These are phyloP conservation scores for Tuber borchii DNA, from an alignment of 495 filamentous ascomycete genomes.

Conservation along the genomic window DNA sequence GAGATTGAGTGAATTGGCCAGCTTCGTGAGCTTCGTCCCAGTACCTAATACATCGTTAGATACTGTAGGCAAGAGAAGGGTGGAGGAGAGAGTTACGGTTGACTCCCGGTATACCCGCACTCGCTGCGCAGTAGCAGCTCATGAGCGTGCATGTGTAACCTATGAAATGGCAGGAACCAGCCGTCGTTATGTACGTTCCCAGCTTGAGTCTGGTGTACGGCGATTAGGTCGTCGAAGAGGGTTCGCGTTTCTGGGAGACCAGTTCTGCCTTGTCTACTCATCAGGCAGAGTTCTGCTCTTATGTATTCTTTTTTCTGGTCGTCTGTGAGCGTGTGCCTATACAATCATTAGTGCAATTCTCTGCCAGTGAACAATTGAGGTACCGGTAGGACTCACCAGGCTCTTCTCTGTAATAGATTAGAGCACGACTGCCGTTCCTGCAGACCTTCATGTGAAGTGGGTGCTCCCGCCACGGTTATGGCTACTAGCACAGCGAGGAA, in stretches of 20 bases:
- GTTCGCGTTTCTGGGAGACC: conserved; percentile 34
- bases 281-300: conserved; percentile 48
- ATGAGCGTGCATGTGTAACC: conserved; percentile 37
- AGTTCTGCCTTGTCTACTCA: conserved; percentile 19
- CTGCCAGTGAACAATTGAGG: background rate
- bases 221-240: conserved; percentile 46
- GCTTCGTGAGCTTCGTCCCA: conserved; percentile 49
- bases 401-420: conserved; percentile 16
- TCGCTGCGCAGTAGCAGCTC: conserved; percentile 41
- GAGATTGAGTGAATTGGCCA: conserved; percentile 41
- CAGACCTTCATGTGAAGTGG: background rate
- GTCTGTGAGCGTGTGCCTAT: conserved; percentile 44
- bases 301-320: conserved; percentile 46
- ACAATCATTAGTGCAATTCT: background rate
- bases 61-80: background rate
- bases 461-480: background rate
- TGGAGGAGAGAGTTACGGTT: conserved; percentile 31
- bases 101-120: conserved; percentile 44
- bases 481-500: background rate
- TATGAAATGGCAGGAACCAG: conserved; percentile 44
- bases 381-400: conserved; percentile 18
- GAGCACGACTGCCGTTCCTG: conserved; percentile 12
- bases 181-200: conserved; percentile 26
- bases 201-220: conserved; percentile 33
- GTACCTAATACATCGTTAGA: conserved; percentile 39